Percentiles rank a stretch among this genome's conserved stretches.
These are phyloP conservation scores for Rhizophagus clarus DNA, from an alignment of 192 early-diverging fungal species.

Conservation along the genomic window DNA sequence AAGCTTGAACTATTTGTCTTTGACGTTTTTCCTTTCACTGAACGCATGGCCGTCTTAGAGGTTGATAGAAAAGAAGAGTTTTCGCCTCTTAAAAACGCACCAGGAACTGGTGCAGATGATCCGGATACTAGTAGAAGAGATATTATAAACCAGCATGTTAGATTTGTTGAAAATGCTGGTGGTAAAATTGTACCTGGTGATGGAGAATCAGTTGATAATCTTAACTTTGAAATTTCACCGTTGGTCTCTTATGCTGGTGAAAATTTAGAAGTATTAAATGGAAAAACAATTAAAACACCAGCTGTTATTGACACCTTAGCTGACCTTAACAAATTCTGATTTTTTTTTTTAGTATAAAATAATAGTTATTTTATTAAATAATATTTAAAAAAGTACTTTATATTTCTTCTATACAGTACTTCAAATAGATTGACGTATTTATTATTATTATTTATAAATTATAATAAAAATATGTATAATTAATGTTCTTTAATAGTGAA, in stretches of 20 bases:
- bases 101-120: conserved; percentile 81
- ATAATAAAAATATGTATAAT: no score
- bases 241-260: conserved; percentile 93
- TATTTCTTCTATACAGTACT: no score
- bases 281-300: conserved; percentile 70
- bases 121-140: conserved; percentile 93
- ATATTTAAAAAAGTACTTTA: no score
- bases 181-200: conserved; percentile 66
- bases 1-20: conserved; percentile 99
- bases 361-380: no score
- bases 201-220: conserved; percentile 41
- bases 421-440: no score
- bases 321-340: conserved; percentile 35
- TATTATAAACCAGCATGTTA: conserved; percentile 83
- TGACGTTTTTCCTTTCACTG: conserved; percentile 94
- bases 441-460: no score
- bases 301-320: conserved; percentile 42
- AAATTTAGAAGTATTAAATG: conserved; percentile 78
- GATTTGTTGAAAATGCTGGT: conserved; percentile 86
- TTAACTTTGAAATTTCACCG: conserved; percentile 84
- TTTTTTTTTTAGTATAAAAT: not conserved
- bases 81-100: conserved; percentile 96
- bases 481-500: no score
- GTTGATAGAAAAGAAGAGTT: conserved; percentile 94
- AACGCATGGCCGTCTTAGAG: conserved; percentile 91